These are phyloP conservation scores for Plasmodium falciparum DNA, from an alignment of 169 alveolate species.

Conservation along the genomic window DNA sequence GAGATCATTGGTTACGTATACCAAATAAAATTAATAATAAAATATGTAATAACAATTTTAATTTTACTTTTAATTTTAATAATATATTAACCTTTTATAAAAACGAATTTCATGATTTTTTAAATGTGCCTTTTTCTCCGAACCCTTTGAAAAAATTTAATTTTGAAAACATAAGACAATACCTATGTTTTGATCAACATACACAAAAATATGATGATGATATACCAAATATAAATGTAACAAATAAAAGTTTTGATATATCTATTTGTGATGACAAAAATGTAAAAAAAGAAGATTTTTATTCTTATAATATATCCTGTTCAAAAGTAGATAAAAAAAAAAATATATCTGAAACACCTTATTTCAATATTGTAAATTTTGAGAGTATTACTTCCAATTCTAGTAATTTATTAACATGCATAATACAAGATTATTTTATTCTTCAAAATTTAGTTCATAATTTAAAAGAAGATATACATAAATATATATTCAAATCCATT, in stretches of 20 bases:
- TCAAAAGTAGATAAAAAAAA: conserved; percentile 2
- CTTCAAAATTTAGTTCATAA: conserved; percentile 33
- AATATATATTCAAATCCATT: conserved; percentile 56
- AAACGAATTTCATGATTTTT: conserved; percentile 31
- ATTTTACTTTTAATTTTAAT: conserved; percentile 10
- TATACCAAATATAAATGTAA: not conserved
- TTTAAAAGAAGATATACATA: conserved; percentile 49
- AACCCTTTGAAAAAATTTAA: conserved; percentile 56
- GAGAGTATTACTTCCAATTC: conserved; percentile 43
- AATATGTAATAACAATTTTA: conserved; percentile 35
- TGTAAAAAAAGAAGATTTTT: not conserved
- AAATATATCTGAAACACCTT: not conserved
- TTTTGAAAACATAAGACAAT: conserved; percentile 40
- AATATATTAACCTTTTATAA: conserved; percentile 50
- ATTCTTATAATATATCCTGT: too few relatives aligned
- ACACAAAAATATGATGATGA: conserved; percentile 4
- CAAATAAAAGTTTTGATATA: conserved; percentile 1
- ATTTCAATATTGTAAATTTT: conserved; percentile 66
- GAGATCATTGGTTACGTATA: conserved; percentile 52
- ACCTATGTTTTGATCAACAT: conserved; percentile 14
- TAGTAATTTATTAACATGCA: conserved; percentile 23
- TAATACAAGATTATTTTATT: conserved; percentile 42
- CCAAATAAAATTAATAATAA: conserved; percentile 42
- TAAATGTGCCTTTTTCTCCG: conserved; percentile 58
- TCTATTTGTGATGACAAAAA: conserved; percentile 3